A percentile compares a stretch with the other conserved stretches of the same genome.
phyloP scores from a whole-genome alignment of 306 rosid species.

The Ormosia emarginata region DNA sequence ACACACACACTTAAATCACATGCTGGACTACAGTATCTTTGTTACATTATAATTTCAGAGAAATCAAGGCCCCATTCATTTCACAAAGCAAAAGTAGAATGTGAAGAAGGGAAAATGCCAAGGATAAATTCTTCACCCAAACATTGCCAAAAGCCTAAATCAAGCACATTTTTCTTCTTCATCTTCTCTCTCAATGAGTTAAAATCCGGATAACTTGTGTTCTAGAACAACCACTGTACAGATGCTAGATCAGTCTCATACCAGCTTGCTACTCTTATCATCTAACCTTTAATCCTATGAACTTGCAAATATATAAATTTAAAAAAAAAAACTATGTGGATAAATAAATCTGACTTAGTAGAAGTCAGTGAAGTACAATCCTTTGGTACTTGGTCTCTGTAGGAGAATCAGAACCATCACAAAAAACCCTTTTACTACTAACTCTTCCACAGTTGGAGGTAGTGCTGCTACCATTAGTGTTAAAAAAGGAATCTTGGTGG shows the following conservation, averaged over 20 bases:
- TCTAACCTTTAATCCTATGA: constrained; percentile 45
- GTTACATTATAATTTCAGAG: constrained; percentile 41
- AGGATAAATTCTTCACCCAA: constrained; percentile 36
- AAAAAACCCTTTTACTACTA: constrained; percentile 61
- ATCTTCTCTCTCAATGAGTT: constrained; percentile 24
- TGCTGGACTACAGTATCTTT: constrained; percentile 33
- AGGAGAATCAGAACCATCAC: constrained; percentile 66
- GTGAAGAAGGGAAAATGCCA: constrained; percentile 30
- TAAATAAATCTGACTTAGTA: constrained; percentile 16
- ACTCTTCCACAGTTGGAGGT: constrained; percentile 47
- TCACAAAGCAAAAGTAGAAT: constrained; percentile 40
- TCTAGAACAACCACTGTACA: constrained; percentile 66
- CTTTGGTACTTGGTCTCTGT: constrained; percentile 69
- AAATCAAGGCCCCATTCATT: constrained; percentile 37
- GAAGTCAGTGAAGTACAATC: constrained; percentile 57
- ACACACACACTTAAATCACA: constrained; percentile 24
- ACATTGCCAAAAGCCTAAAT: constrained; percentile 26
- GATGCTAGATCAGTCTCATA: constrained; percentile 53
- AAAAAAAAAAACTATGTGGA: constrained; percentile 22
- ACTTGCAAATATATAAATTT: constrained; percentile 17
- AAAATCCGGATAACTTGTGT: constrained; percentile 33
- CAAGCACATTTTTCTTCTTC: constrained; percentile 25
- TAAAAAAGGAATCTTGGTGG: constrained; percentile 52
- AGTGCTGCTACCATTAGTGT: constrained; percentile 29
- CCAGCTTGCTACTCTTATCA: constrained; percentile 13